A percentile compares a stretch with the other conserved stretches of the same genome.
Conservation (phyloP, 139 green algal genomes). For the Picochlorum sp. region DNA sequence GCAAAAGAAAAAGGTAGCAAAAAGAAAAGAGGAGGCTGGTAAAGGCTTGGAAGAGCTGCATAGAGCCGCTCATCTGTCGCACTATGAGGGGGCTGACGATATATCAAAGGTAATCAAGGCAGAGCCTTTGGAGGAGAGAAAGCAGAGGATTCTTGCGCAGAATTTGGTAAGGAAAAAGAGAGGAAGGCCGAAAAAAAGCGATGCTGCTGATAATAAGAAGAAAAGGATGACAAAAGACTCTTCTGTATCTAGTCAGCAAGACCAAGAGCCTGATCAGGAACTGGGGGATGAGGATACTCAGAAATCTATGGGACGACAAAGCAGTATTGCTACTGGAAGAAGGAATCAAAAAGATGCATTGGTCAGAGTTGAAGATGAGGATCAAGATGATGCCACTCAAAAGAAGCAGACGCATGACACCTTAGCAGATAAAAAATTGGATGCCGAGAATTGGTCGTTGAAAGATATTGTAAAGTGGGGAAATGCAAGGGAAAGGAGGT, state of each 20-base stretch:
- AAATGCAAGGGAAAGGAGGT: conserved; percentile 3
- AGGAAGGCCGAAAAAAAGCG: background rate
- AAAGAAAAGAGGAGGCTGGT: background rate
- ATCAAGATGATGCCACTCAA: background rate
- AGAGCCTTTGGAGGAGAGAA: background rate
- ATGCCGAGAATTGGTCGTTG: conserved; percentile 7
- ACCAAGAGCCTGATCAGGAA: no score
- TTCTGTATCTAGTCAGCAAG: background rate
- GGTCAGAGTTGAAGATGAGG: background rate
- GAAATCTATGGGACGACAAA: background rate
- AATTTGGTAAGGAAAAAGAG: background rate
- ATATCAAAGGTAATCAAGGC: background rate
- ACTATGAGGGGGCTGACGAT: conserved; percentile 1
- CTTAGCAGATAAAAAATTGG: conserved; percentile 4
- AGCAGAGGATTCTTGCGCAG: background rate
- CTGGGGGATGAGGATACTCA: background rate
- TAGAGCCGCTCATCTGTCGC: background rate
- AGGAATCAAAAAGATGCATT: background rate
- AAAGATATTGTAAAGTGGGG: conserved; percentile 10
- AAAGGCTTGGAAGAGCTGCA: background rate
- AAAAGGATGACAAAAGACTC: background rate
- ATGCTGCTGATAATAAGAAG: background rate
- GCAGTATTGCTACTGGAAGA: background rate
- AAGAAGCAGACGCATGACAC: conserved; percentile 1
- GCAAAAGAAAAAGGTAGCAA: background rate